Conservation (phyloP, 768 basidiomycete genomes). For the Termitomyces sp. region DNA sequence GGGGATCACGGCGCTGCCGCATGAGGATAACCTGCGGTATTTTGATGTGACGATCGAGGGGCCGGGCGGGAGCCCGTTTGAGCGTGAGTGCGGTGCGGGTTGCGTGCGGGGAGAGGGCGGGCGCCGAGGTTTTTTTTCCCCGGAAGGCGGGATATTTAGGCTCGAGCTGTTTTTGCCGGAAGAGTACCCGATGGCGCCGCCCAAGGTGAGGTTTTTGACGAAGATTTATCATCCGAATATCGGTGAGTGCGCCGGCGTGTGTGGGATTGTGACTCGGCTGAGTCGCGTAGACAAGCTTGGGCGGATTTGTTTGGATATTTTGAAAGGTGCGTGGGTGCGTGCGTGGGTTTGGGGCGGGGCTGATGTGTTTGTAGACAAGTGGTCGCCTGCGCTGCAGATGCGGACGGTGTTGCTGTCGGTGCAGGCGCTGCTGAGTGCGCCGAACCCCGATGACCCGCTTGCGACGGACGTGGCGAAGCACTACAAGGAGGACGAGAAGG, state of each 20-base stretch:
- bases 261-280: background rate
- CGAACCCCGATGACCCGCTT: slow-evolving; percentile 94
- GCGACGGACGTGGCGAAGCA: slow-evolving; percentile 96
- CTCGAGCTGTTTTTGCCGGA: slow-evolving; percentile 98
- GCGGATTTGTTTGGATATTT: slow-evolving; percentile 95
- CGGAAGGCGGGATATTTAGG: slow-evolving; percentile 90
- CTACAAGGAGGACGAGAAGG: slow-evolving; percentile 96
- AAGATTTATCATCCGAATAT: slow-evolving; percentile 99
- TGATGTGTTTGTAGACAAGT: slow-evolving; percentile 68
- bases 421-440: slow-evolving; percentile 93
- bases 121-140: too few species aligned
- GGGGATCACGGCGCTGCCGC: slow-evolving; percentile 91
- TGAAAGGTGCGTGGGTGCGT: slow-evolving; percentile 72
- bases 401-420: slow-evolving; percentile 95
- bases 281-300: slow-evolving; percentile 85
- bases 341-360: too few species aligned
- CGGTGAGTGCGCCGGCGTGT: slow-evolving; percentile 51
- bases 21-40: slow-evolving; percentile 96
- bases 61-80: slow-evolving; percentile 91
- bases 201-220: slow-evolving; percentile 95
- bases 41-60: slow-evolving; percentile 98
- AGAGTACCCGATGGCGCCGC: slow-evolving; percentile 99
- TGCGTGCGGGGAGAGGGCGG: too few species aligned
- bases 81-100: too few species aligned
- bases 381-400: slow-evolving; percentile 98